phyloP scores from a whole-genome alignment of 176 grass and related monocot species.

The Oryza coarctata region DNA sequence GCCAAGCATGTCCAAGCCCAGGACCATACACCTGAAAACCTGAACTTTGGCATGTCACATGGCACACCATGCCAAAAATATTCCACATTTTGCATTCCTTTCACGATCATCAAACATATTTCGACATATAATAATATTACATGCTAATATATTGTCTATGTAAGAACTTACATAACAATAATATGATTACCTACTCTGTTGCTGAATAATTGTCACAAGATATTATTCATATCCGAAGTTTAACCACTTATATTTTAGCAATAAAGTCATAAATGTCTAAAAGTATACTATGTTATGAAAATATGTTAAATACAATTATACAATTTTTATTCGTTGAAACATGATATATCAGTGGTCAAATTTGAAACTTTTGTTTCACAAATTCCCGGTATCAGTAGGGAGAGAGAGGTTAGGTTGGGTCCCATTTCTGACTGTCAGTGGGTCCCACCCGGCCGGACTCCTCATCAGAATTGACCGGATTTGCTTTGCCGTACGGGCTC shows the following conservation, averaged over 20 bases:
- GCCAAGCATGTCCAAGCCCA: neutral
- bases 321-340: neutral
- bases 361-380: neutral
- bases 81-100: neutral
- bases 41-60: constrained; percentile 9
- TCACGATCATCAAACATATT: neutral
- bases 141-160: neutral
- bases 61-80: neutral
- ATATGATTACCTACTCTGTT: neutral
- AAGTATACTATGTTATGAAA: neutral
- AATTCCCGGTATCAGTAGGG: neutral
- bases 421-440: constrained; percentile 14
- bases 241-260: neutral
- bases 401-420: neutral
- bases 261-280: neutral
- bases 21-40: constrained; percentile 18
- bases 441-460: no score
- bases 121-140: neutral
- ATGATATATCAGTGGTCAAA: neutral
- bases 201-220: neutral
- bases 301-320: neutral
- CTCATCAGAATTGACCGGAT: neutral
- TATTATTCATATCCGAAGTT: neutral
- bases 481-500: neutral
- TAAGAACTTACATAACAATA: neutral